Conservation (phyloP, 148 eudicot genomes). For the Heliosperma pusillum region DNA sequence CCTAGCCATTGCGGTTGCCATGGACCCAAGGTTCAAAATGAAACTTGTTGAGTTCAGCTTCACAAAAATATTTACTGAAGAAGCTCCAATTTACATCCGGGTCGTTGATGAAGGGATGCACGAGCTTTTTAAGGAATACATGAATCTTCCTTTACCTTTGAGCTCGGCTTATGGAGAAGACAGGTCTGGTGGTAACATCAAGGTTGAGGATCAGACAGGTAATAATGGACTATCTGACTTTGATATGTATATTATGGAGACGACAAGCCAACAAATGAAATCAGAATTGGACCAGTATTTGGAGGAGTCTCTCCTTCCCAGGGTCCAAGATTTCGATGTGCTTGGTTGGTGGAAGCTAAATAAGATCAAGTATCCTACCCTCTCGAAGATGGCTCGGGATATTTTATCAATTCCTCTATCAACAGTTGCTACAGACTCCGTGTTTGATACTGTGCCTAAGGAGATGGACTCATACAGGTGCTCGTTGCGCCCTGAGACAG, state of each 20-base stretch:
- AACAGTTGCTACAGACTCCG: slow-evolving; percentile 47
- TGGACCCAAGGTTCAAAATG: slow-evolving; percentile 94
- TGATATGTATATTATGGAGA: slow-evolving; percentile 85
- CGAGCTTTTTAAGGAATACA: slow-evolving; percentile 73
- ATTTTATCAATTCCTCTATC: slow-evolving; percentile 63
- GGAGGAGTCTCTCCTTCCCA: slow-evolving; percentile 88
- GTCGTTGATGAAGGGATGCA: slow-evolving; percentile 81
- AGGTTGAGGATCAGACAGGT: slow-evolving; percentile 40
- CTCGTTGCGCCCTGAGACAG: slow-evolving; percentile 70
- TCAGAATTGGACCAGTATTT: slow-evolving; percentile 87
- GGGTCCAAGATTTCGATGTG: slow-evolving; percentile 83
- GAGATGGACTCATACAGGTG: slow-evolving; percentile 77
- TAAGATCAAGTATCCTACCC: slow-evolving; percentile 79
- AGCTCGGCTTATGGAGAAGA: slow-evolving; percentile 20
- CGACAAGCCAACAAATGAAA: slow-evolving; percentile 66
- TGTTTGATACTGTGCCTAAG: slow-evolving; percentile 53
- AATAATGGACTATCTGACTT: slow-evolving; percentile 71
- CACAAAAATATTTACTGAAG: slow-evolving; percentile 66
- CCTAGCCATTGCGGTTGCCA: slow-evolving; percentile 73
- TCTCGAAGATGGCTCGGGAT: slow-evolving; percentile 94
- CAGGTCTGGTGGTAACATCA: slow-evolving; percentile 30
- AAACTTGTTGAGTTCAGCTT: slow-evolving; percentile 94
- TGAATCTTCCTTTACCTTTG: slow-evolving; percentile 5
- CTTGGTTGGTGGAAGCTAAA: slow-evolving; percentile 95
- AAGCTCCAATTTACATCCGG: slow-evolving; percentile 52